Evolutionary conservation across 1,284 basidiomycete species (phyloP), one percentile per base, ranked within the genome.

Genomic region (Trichosporon sp.): DNA sequence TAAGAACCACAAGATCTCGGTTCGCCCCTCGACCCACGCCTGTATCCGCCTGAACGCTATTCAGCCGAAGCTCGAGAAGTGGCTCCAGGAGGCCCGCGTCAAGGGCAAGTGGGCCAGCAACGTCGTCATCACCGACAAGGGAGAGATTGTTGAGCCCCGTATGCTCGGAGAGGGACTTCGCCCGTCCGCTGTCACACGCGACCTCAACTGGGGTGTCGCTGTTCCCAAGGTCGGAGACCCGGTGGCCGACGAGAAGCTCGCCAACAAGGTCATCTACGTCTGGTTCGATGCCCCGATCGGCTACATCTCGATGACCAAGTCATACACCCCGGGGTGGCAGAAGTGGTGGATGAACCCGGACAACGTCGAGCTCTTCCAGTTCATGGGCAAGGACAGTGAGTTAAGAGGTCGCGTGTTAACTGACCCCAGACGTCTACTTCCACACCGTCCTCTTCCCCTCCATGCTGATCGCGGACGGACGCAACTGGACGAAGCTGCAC

Each of bases 271-370:
- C 70, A 89, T 99, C 74, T 99, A 93, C 81, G 92, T 93, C 73
- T 94, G 92, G 96, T 98, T 98, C 80, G 97, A 99, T 78, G 97
- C 97, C 0, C 93, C 93, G 18, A 94, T 98, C 72, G 97, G 97
- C 67, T 99, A 99, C 83, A 91, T 93, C 3, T 97, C 94, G 83
- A 98, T 99, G 77, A 99, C 96, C 6, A 94, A 95, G 68, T 92
- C 91, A 80, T 96, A 97, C 85, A 97, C 94, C 25, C 86, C 90
- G 62, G 90, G 97, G 73, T 99, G 97, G 97, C 89, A 92, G 81
- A 87, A 90, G 81, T 99, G 97, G 97, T 99, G 97, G 97, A 90
- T 93, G 81, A 92, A 96, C 80, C 92, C 92, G 4, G 87, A 94
- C 75, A 87, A 98, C 76, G 95, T 99, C 74, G 87, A 89, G 75